A percentile compares a stretch with the other conserved stretches of the same genome.
Conservation (phyloP, 139 green algal species). For the Asterochloris sp. region DNA sequence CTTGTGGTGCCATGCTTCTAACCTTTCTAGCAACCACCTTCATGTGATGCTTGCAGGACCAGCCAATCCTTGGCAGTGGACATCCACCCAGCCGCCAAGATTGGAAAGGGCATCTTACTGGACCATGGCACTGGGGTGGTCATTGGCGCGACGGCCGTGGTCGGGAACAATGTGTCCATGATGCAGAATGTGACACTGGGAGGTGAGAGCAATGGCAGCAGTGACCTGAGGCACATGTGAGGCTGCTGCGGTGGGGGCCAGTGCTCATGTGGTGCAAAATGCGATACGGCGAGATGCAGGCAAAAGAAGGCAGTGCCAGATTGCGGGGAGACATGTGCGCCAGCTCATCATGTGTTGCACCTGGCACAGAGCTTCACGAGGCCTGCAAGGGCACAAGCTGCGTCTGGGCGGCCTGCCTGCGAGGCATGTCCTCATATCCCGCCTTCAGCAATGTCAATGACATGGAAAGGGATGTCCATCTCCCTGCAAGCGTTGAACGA, state of each 20-base stretch:
- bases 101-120: constrained; percentile 93
- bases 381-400: no score
- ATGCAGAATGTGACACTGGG: constrained; percentile 89
- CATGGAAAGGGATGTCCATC: no score
- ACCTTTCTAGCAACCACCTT: background rate
- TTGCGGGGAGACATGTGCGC: no score
- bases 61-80: constrained; percentile 90
- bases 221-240: no score
- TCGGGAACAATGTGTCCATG: constrained; percentile 87
- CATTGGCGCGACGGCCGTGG: constrained; percentile 87
- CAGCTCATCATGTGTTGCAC: no score
- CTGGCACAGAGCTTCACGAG: no score
- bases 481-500: background rate
- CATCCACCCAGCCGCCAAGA: constrained; percentile 91
- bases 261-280: no score
- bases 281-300: no score
- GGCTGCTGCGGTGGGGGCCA: no score
- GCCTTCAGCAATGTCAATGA: no score
- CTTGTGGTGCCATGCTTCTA: background rate
- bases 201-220: constrained; percentile 17
- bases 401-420: background rate
- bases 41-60: constrained; percentile 5
- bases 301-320: no score
- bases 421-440: background rate
- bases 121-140: constrained; percentile 94